phyloP scores from a whole-genome alignment of 192 early-diverging fungal species.

The Umbelopsis vinacea region DNA sequence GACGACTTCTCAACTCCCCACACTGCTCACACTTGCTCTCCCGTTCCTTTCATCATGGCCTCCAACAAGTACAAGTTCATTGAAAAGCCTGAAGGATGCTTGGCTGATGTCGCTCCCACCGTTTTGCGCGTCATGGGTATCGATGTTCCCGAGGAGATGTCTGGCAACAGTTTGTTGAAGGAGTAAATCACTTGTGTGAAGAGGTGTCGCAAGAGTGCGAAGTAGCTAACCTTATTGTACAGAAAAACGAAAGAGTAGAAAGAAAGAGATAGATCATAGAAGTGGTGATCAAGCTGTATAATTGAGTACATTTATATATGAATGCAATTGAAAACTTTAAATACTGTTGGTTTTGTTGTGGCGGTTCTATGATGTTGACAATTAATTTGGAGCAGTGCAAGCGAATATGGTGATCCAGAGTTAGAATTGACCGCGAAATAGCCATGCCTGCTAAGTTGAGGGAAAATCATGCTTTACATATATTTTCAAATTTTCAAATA shows the following conservation, averaged over 20 bases:
- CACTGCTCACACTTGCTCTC: conserved; percentile 93
- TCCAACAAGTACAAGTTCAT: conserved; percentile 59
- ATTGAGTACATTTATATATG: too few relatives aligned
- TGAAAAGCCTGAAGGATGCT: conserved; percentile 63
- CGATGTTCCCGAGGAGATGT: conserved; percentile 95
- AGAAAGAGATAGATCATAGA: neutral
- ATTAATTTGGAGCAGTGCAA: too few relatives aligned
- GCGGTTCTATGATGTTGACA: too few relatives aligned
- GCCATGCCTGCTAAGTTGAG: too few relatives aligned
- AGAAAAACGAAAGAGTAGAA: neutral
- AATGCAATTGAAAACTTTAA: too few relatives aligned
- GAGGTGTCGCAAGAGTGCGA: neutral
- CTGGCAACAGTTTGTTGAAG: conserved; percentile 71
- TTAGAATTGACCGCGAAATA: too few relatives aligned
- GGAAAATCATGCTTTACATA: too few relatives aligned
- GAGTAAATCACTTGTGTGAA: conserved; percentile 28
- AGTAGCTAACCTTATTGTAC: neutral
- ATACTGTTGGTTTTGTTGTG: too few relatives aligned
- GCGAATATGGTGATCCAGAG: neutral
- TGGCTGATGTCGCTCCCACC: conserved; percentile 98
- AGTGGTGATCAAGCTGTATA: too few relatives aligned
- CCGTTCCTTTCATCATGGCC: conserved; percentile 94
- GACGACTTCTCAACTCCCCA: conserved; percentile 86
- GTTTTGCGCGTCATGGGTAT: conserved; percentile 91
- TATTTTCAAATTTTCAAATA: too few relatives aligned